These are phyloP conservation scores for Nicotiana tomentosiformis DNA, from an alignment of 257 asterid species.

Conservation along the genomic window DNA sequence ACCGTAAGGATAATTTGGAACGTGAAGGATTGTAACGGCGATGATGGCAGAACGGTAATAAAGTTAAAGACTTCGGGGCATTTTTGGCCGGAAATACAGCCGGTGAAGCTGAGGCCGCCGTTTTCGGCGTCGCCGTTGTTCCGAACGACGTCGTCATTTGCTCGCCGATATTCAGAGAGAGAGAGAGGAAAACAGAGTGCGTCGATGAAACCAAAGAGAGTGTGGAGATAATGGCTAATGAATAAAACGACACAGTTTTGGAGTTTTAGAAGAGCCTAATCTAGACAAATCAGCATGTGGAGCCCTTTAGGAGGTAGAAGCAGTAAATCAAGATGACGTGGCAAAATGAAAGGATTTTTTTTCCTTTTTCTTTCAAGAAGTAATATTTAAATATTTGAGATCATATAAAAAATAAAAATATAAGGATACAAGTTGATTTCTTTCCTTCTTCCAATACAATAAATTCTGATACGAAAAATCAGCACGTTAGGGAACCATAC, in stretches of 20 bases:
- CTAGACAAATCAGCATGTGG: constrained; percentile 25
- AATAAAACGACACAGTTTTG: constrained; percentile 33
- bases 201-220: constrained; percentile 57
- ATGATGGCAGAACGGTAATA: constrained; percentile 28
- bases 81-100: constrained; percentile 38
- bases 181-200: constrained; percentile 8
- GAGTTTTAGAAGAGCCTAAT: background rate
- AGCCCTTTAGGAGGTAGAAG: background rate
- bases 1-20: constrained; percentile 48
- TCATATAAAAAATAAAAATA: background rate
- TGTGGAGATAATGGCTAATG: constrained; percentile 2
- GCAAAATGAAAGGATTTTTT: background rate
- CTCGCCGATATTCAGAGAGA: constrained; percentile 6
- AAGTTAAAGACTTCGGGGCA: constrained; percentile 35
- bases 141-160: constrained; percentile 71
- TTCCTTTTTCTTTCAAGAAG: background rate
- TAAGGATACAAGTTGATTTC: background rate
- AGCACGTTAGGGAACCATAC: background rate
- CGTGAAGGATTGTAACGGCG: constrained; percentile 30
- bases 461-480: background rate
- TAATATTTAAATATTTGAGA: background rate
- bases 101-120: constrained; percentile 34
- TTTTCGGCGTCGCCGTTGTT: constrained; percentile 12
- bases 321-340: background rate
- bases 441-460: background rate